Conservation (phyloP, 1,284 basidiomycete genomes). For the Exsudoporus floridanus region DNA sequence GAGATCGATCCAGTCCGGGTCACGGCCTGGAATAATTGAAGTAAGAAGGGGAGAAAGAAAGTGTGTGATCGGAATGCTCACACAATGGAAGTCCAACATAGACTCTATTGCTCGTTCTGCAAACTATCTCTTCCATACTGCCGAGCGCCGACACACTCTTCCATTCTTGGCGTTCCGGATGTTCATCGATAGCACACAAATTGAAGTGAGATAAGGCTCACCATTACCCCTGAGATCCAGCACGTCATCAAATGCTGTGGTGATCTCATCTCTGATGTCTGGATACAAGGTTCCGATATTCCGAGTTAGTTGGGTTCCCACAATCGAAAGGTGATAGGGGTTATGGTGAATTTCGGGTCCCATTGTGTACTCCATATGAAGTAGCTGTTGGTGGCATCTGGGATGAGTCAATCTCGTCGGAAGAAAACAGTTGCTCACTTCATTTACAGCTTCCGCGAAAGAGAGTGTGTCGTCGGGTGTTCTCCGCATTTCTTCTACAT, state of each 20-base stretch:
- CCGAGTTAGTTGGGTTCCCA: conserved; percentile 32
- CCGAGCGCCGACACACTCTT: conserved; percentile 21
- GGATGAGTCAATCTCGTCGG: not conserved
- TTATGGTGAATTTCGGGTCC: conserved; percentile 27
- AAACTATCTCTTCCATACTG: conserved; percentile 27
- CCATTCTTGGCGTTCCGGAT: conserved; percentile 30
- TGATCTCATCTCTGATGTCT: conserved; percentile 37
- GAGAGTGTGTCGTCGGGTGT: not conserved
- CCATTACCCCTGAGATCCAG: not conserved
- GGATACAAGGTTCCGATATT: conserved; percentile 27
- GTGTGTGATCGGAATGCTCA: conserved; percentile 11
- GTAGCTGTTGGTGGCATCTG: conserved; percentile 4
- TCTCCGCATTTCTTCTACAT: not conserved
- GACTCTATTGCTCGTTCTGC: conserved; percentile 37
- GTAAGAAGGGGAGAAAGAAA: not conserved
- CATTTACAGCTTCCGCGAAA: conserved; percentile 28
- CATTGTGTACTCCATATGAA: conserved; percentile 29
- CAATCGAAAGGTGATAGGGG: conserved; percentile 28
- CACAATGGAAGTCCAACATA: conserved; percentile 45
- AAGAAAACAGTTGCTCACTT: conserved; percentile 28
- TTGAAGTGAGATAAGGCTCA: not conserved
- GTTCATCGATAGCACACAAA: not conserved
- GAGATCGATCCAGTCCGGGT: conserved; percentile 38
- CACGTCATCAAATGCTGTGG: conserved; percentile 19
- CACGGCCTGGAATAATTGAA: conserved; percentile 35